Conservation (phyloP, 441 rosid species). For the Mallotus repandus region DNA sequence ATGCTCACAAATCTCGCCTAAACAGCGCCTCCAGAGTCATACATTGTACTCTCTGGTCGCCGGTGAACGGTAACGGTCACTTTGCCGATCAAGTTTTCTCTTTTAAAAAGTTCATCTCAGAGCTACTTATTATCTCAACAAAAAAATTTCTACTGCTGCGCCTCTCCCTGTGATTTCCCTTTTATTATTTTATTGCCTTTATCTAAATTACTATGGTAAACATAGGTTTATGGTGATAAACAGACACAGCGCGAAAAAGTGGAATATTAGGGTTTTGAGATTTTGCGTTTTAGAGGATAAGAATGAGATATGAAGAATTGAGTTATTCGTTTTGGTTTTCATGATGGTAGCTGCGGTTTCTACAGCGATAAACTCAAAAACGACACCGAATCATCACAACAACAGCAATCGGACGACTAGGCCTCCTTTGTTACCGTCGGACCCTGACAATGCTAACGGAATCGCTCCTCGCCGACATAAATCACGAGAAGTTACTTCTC, state of each 20-base stretch:
- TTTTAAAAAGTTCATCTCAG: not conserved
- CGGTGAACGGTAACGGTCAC: slow-evolving; percentile 56
- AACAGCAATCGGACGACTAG: slow-evolving; percentile 20
- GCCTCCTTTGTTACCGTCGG: slow-evolving; percentile 59
- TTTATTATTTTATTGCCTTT: not conserved
- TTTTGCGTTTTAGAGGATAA: not conserved
- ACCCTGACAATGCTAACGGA: slow-evolving; percentile 50
- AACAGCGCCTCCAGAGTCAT: slow-evolving; percentile 16
- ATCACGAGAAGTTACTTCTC: slow-evolving; percentile 65
- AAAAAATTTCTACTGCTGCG: not conserved
- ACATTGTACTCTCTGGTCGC: slow-evolving; percentile 21
- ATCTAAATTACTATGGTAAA: not conserved
- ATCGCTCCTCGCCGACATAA: slow-evolving; percentile 49
- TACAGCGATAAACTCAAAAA: slow-evolving; percentile 43
- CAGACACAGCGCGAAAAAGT: not conserved
- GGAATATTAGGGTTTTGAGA: slow-evolving; percentile 34
- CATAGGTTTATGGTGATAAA: slow-evolving; percentile 18
- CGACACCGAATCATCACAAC: slow-evolving; percentile 18
- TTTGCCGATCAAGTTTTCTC: slow-evolving; percentile 20
- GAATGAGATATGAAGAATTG: slow-evolving; percentile 34
- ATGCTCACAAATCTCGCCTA: slow-evolving; percentile 49
- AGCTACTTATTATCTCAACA: not conserved
- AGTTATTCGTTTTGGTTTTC: slow-evolving; percentile 2
- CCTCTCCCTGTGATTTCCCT: too few relatives aligned
- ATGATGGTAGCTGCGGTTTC: slow-evolving; percentile 71